Percentiles rank a stretch among this genome's conserved stretches.
phyloP scores from a whole-genome alignment of 2,329 filamentous ascomycete species.

The Leptographium radiaticola region DNA sequence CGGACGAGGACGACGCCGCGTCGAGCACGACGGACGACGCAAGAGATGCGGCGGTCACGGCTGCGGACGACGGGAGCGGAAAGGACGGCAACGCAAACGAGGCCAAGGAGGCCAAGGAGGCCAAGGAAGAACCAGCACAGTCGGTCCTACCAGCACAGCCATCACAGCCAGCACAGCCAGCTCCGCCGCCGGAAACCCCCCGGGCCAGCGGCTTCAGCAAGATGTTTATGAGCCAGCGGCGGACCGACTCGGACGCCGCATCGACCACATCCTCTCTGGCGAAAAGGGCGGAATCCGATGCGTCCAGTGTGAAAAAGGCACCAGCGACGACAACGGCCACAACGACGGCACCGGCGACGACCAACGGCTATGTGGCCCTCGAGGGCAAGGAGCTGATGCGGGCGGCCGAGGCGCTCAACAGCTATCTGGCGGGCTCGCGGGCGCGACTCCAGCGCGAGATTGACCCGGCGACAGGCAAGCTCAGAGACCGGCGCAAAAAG shows the following conservation, averaged over 20 bases:
- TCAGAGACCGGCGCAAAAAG: constrained; percentile 42
- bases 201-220: constrained; percentile 35
- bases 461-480: constrained; percentile 47
- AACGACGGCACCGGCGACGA: background rate
- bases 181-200: background rate
- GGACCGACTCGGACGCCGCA: constrained; percentile 35
- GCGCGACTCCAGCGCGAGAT: constrained; percentile 48
- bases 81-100: background rate
- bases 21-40: background rate
- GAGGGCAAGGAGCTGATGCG: constrained; percentile 74
- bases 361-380: constrained; percentile 20
- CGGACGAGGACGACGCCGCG: constrained; percentile 19
- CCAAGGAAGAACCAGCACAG: background rate
- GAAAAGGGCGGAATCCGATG: constrained; percentile 32
- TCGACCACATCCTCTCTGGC: constrained; percentile 43
- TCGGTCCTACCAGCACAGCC: background rate
- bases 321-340: constrained; percentile 25
- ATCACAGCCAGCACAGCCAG: background rate
- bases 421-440: constrained; percentile 79
- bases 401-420: constrained; percentile 71
- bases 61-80: constrained; percentile 8
- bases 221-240: constrained; percentile 37
- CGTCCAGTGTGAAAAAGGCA: constrained; percentile 34
- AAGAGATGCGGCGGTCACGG: background rate
- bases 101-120: no score